Evolutionary conservation across 805 yeast genomes (phyloP), one percentile per base, ranked within the genome.

Genomic region (Spathaspora passalidarum): DNA sequence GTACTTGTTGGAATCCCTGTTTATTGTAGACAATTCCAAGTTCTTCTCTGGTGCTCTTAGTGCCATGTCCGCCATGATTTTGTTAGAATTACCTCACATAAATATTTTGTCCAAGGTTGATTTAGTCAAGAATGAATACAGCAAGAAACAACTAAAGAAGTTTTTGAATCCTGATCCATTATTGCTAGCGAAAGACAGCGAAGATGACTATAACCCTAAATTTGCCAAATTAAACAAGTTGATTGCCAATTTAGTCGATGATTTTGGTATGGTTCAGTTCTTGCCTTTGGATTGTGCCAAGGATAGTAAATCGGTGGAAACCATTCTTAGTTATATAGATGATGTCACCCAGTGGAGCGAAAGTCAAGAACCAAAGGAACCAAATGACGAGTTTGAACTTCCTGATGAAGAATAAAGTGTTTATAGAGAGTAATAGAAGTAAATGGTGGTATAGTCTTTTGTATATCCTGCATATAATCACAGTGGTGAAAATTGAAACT

Each of bases 341-440:
- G 99, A 94, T 62, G 86, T 92, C 22, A 94, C 99, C 0, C 99
- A 94, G 62, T 94, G 99, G 99, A 83, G 88, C 18, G 99, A 94
- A 62, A 71, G 81, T 3, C 98, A 94, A 65, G 99, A 94, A 64
- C 98, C 97, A 26, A 92, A 92, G 62, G 97, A 92, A 62, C 98
- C 98, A 0, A 78, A 80, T 22, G 97, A 89, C 54, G 88, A 83
- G 49, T 55, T 77, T 13, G 86, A 81, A 34, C 60, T 80, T n/a
- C 88, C 82, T 11, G 88, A 80, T 11, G 77, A 77, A 44, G 76
- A 72, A 44, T 16, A 32, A 20, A 32, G 40, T 23, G 23, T 18
- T 5, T 32, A 40, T 16, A 34, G 20, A 34, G 25, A 25, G 11
- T 14, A 18, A 40, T 40, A 21, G 26, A 35, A 20, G 9, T 35